Percentiles rank a stretch among this genome's conserved stretches.
Conservation (phyloP, 2,329 filamentous ascomycete species). For the Fusarium humuli region DNA sequence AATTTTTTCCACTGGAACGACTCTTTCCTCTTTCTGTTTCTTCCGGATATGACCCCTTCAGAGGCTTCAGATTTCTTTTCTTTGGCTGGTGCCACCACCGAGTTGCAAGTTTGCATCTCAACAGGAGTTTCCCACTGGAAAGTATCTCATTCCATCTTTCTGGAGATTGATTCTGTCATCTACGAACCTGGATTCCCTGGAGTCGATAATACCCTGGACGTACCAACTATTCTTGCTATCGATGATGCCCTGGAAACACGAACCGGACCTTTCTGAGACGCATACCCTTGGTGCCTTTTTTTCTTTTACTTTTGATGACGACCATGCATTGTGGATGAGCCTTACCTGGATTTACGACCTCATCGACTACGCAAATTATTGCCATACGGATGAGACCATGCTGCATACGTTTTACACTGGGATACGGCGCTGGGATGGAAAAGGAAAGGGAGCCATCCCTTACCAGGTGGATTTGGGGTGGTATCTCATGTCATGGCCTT, state of each 20-base stretch:
- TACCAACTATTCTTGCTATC: constrained; percentile 43
- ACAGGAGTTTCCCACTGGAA: constrained; percentile 43
- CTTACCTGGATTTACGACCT: constrained; percentile 43
- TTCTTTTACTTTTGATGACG: constrained; percentile 43
- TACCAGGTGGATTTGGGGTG: constrained; percentile 43
- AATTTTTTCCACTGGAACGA: constrained; percentile 43
- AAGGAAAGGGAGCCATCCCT: constrained; percentile 43
- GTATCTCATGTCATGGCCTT: constrained; percentile 45
- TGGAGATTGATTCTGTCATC: constrained; percentile 37
- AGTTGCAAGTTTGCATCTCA: constrained; percentile 50
- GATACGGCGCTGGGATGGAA: constrained; percentile 49
- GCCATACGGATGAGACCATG: constrained; percentile 51
- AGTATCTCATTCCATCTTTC: constrained; percentile 38
- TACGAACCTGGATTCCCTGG: constrained; percentile 35
- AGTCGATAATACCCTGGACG: constrained; percentile 44
- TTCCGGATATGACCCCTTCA: constrained; percentile 43
- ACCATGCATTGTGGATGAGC: constrained; percentile 47
- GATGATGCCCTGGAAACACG: constrained; percentile 42
- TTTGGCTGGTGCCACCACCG: constrained; percentile 41
- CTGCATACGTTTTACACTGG: constrained; percentile 50
- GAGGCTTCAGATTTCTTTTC: constrained; percentile 41
- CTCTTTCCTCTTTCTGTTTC: constrained; percentile 43
- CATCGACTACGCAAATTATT: constrained; percentile 44
- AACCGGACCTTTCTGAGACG: constrained; percentile 39
- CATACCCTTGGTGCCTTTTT: constrained; percentile 40